phyloP scores from a whole-genome alignment of 805 yeast genomes.

The Jamesozyma gamospora region DNA sequence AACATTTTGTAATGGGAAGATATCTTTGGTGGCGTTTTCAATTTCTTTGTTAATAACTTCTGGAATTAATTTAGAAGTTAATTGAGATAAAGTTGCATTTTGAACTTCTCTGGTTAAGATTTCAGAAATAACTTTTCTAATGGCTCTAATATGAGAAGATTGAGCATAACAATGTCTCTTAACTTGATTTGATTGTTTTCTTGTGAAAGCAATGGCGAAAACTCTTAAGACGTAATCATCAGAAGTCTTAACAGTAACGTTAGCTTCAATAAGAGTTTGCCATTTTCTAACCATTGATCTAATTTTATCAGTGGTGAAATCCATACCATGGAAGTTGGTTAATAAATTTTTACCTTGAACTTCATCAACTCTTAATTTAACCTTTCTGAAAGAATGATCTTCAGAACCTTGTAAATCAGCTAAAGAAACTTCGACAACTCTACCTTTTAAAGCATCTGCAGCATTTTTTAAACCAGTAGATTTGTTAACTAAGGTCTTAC shows the following conservation, averaged over 20 bases:
- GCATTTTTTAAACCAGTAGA: conserved; percentile 97
- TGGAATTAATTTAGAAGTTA: conserved; percentile 93
- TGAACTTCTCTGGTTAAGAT: conserved; percentile 94
- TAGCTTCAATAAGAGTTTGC: conserved; percentile 97
- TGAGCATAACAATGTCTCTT: conserved; percentile 97
- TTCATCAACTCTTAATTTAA: conserved; percentile 96
- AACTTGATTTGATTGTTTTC: conserved; percentile 91
- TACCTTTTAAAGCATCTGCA: conserved; percentile 95
- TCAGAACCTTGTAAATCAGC: conserved; percentile 98
- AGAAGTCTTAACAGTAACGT: conserved; percentile 94
- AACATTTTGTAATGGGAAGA: conserved; percentile 96
- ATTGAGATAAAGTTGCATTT: conserved; percentile 89
- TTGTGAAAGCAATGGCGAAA: conserved; percentile 96
- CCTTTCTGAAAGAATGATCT: conserved; percentile 96
- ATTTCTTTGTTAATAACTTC: conserved; percentile 98
- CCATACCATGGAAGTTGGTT: conserved; percentile 98
- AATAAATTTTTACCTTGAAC: conserved; percentile 96
- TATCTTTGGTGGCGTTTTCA: conserved; percentile 87
- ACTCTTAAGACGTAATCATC: conserved; percentile 95
- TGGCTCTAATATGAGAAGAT: conserved; percentile 91
- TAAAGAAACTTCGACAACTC: conserved; percentile 88
- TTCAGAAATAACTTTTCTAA: conserved; percentile 93
- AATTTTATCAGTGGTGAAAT: conserved; percentile 93
- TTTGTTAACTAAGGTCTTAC: conserved; percentile 96
- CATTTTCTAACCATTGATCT: conserved; percentile 97